These are phyloP conservation scores for Sporormia fimetaria DNA, from an alignment of 495 filamentous ascomycete species.

Conservation along the genomic window DNA sequence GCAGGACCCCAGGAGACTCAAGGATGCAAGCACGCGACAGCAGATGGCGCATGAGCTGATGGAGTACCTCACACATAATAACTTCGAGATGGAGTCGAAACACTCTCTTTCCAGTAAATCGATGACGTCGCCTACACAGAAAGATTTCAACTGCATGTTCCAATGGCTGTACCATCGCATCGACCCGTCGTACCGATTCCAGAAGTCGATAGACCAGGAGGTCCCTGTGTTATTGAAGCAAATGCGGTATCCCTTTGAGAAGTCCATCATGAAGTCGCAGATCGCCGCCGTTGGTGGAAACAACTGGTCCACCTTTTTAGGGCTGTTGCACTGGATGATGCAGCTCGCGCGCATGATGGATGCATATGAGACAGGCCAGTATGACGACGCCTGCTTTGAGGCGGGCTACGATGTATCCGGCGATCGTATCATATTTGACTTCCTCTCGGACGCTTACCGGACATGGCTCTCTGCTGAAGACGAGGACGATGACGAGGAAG, in stretches of 20 bases:
- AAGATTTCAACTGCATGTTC: conserved; percentile 94
- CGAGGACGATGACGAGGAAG: conserved; percentile 74
- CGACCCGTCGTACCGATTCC: conserved; percentile 83
- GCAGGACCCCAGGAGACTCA: conserved; percentile 78
- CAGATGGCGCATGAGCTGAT: conserved; percentile 79
- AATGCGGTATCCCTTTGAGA: conserved; percentile 86
- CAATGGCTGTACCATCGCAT: conserved; percentile 95
- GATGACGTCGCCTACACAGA: conserved; percentile 87
- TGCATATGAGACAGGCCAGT: conserved; percentile 56
- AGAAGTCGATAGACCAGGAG: conserved; percentile 85
- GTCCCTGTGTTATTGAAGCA: conserved; percentile 85
- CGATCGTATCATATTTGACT: conserved; percentile 87
- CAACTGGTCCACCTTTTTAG: conserved; percentile 90
- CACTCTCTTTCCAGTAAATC: conserved; percentile 77
- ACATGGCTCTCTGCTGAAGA: conserved; percentile 79
- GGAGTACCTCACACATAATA: conserved; percentile 80
- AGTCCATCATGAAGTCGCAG: conserved; percentile 86
- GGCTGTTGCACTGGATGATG: conserved; percentile 98
- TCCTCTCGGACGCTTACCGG: conserved; percentile 75
- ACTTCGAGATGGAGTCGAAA: conserved; percentile 97
- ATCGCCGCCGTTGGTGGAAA: conserved; percentile 88
- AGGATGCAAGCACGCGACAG: conserved; percentile 60
- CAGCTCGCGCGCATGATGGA: conserved; percentile 88
- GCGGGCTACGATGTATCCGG: conserved; percentile 74
- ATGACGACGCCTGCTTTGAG: conserved; percentile 81